Evolutionary conservation across 139 green algal species (phyloP), one percentile per base, ranked within the genome.

Genomic region (Edaphochlamys debaryana): DNA sequence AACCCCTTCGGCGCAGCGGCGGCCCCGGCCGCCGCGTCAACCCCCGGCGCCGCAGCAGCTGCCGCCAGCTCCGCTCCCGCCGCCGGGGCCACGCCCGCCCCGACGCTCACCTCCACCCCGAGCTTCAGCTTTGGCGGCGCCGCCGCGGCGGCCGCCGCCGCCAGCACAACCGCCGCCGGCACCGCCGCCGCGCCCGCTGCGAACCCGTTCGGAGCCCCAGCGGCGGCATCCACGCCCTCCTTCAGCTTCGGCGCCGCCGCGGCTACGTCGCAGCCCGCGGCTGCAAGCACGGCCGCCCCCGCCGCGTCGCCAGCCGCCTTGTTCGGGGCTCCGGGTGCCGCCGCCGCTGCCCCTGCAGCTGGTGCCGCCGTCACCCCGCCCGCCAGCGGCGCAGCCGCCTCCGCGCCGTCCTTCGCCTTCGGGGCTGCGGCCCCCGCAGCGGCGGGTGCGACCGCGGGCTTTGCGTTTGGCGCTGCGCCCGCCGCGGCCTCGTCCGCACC

Each of bases 191-290:
- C n/a, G 29, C 63, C 63, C 6, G 17, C 36, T 17, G 6, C 66
- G 4, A 50, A 30, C 36, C 37, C 22, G 19, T 56, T 40, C 5
- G 52, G 15, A 4, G 17, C 37, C 15, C 37, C 23, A 11, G 38
- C 15, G 30, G 38, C 40, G 6, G 74, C 29, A 13, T 13, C 38
- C 15, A 45, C 64, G 27, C 29, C 75, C n/a, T 37, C 74, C 38
- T 69, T 69, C 34, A n/a, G 2, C 27, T 80, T 80, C 58, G 73
- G 73, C 27, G 56, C 37, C 29, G 70, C 70, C 6, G 69, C 69
- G 2, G 19, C 70, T 62, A n/a, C 45, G 45, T 54, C 45, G 45
- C 9, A 9, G 45, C 13, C 45, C 45, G 11, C 45, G 58, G 25
- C 58, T 13, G 58, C 58, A 36, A 15, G 15, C 64, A 45, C 13